phyloP scores from a whole-genome alignment of 2,329 filamentous ascomycete species.

The Scytalidium sp. region DNA sequence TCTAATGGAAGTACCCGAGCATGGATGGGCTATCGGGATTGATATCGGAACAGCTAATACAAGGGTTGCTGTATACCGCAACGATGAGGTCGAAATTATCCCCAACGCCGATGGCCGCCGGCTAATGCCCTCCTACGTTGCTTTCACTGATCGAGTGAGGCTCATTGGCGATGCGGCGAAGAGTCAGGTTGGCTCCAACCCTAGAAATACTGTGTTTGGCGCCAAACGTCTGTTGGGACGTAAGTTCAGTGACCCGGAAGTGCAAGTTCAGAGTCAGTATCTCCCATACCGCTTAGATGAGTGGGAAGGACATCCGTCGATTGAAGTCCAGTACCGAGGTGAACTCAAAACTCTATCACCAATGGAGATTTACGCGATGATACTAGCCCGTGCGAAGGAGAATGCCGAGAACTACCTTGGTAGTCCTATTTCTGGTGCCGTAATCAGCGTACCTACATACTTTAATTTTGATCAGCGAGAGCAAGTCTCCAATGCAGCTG shows the following conservation, averaged over 20 bases:
- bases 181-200: conserved; percentile 99
- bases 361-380: conserved; percentile 99
- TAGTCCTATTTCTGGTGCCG: conserved; percentile 98
- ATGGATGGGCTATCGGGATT: too few relatives aligned
- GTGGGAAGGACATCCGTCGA: conserved; percentile 81
- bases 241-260: conserved; percentile 88
- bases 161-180: conserved; percentile 99
- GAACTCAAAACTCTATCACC: conserved; percentile 96
- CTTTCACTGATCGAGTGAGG: conserved; percentile 97
- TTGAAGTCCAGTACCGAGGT: conserved; percentile 93
- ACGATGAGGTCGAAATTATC: too few relatives aligned
- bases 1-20: too few relatives aligned
- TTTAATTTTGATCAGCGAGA: conserved; percentile 99
- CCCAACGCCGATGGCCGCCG: too few relatives aligned
- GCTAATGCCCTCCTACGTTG: conserved; percentile 99
- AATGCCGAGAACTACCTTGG: conserved; percentile 97
- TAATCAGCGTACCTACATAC: conserved; percentile 98
- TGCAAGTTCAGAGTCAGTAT: too few relatives aligned
- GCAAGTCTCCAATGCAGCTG: conserved; percentile 98
- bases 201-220: conserved; percentile 79
- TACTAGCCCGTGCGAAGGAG: conserved; percentile 99
- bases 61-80: too few relatives aligned
- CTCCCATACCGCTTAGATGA: conserved; percentile 98
- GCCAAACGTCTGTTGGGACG: conserved; percentile 93
- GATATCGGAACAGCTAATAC: too few relatives aligned